Evolutionary conservation across 805 yeast species (phyloP).

Genomic region (Dipodascus albidus): DNA sequence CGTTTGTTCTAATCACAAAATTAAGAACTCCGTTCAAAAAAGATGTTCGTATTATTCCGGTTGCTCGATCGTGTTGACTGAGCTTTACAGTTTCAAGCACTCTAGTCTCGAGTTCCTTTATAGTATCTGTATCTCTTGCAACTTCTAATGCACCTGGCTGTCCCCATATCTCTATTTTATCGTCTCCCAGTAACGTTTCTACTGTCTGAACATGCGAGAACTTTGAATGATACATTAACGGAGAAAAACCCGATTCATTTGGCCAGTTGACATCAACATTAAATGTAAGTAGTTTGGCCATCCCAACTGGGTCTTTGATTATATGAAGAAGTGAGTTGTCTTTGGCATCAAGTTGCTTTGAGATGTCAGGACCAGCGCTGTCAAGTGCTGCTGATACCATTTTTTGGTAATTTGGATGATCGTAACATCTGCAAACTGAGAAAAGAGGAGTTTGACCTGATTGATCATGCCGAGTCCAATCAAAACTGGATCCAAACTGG

Average conservation of each 20-base stretch:
- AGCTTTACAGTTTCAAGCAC: constrained; percentile 2
- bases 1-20: constrained; percentile 15
- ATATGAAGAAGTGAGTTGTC: constrained; percentile 75
- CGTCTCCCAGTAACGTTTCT: constrained; percentile 28
- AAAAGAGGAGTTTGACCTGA: constrained; percentile 71
- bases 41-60: constrained; percentile 9
- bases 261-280: constrained; percentile 45
- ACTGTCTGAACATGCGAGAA: constrained; percentile 57
- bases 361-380: constrained; percentile 25
- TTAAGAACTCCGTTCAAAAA: constrained; percentile 13
- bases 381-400: constrained; percentile 37
- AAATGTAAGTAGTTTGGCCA: constrained; percentile 32
- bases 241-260: constrained; percentile 50
- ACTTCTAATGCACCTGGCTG: constrained; percentile 24
- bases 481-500: constrained; percentile 43
- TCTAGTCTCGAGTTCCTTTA: constrained; percentile 12
- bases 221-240: constrained; percentile 59
- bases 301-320: constrained; percentile 34
- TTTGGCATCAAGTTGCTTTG: constrained; percentile 56
- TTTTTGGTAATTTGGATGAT: constrained; percentile 48
- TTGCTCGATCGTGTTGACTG: constrained; percentile 4
- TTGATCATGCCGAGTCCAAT: constrained; percentile 60
- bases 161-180: constrained; percentile 11
- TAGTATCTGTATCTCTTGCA: constrained; percentile 20
- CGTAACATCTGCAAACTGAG: constrained; percentile 68